A percentile compares a stretch with the other conserved stretches of the same genome.
phyloP scores from a whole-genome alignment of 2,329 filamentous ascomycete genomes.

The Fusarium dlaminii region DNA sequence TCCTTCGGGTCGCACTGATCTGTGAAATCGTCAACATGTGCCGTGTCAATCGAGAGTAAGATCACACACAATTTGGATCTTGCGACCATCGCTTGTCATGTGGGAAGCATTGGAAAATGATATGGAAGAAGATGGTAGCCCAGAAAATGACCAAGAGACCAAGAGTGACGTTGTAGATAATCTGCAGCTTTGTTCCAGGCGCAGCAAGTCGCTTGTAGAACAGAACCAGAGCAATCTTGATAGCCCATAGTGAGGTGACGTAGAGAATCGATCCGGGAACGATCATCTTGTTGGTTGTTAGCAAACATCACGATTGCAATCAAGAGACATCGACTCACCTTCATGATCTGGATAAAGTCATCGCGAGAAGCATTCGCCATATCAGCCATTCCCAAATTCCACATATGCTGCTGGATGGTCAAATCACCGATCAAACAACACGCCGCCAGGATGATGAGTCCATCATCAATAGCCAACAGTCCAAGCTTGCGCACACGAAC shows the following conservation, averaged over 20 bases:
- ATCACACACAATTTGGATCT: constrained; percentile 36
- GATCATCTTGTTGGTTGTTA: constrained; percentile 45
- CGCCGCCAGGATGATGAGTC: constrained; percentile 26
- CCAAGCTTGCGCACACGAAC: constrained; percentile 33
- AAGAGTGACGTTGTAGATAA: constrained; percentile 50
- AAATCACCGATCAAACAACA: constrained; percentile 37
- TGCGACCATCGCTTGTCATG: constrained; percentile 45
- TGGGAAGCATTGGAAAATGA: constrained; percentile 52
- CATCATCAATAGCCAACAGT: constrained; percentile 28
- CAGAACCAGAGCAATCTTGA: constrained; percentile 53
- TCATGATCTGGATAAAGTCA: constrained; percentile 41
- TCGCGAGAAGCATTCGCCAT: constrained; percentile 33
- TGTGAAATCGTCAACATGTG: background rate
- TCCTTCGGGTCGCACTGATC: constrained; percentile 33
- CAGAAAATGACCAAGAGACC: constrained; percentile 45
- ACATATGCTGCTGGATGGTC: constrained; percentile 38
- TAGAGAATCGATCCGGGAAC: constrained; percentile 53
- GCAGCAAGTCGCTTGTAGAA: constrained; percentile 54
- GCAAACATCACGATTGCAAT: background rate
- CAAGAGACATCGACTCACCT: background rate
- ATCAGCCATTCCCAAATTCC: constrained; percentile 41
- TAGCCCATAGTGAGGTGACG: constrained; percentile 52
- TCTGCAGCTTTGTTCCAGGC: constrained; percentile 47
- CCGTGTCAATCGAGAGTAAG: rapidly evolving
- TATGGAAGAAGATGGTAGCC: constrained; percentile 50